Conservation (phyloP, 331 rosid genomes). For the Rhamnella rubrinervis region DNA sequence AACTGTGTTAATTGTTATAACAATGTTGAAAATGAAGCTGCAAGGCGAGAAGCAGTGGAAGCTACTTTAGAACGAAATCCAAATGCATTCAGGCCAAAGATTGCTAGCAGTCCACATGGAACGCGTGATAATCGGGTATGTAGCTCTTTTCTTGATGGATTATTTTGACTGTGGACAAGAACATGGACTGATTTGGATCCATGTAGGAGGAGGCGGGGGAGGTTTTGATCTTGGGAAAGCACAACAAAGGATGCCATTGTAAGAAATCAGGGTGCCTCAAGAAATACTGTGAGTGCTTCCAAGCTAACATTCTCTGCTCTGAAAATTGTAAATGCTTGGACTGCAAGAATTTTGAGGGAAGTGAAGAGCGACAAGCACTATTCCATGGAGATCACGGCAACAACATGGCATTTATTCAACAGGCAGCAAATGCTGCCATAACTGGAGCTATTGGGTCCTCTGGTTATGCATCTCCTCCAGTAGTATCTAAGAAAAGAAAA, state of each 20-base stretch:
- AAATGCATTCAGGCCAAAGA: conserved; percentile 95
- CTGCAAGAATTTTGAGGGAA: conserved; percentile 98
- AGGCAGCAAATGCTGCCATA: conserved; percentile 98
- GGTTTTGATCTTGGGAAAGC: conserved; percentile 75
- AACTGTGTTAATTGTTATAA: conserved; percentile 91
- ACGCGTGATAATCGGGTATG: conserved; percentile 67
- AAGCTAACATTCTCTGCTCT: conserved; percentile 97
- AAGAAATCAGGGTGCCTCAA: conserved; percentile 92
- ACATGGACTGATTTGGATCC: conserved; percentile 28
- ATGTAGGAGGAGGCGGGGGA: conserved; percentile 91
- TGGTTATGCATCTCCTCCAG: conserved; percentile 73
- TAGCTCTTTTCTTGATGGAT: conserved; percentile 18
- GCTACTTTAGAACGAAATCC: conserved; percentile 98
- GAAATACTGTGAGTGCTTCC: conserved; percentile 94
- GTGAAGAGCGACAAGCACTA: conserved; percentile 94
- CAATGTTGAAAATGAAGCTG: conserved; percentile 90
- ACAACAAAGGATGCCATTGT: conserved; percentile 97
- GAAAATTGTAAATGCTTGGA: conserved; percentile 96
- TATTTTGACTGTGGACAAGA: conserved; percentile 7
- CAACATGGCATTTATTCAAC: conserved; percentile 72
- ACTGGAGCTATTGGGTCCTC: conserved; percentile 97
- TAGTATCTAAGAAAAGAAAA: conserved; percentile 67
- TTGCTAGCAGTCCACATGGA: conserved; percentile 97
- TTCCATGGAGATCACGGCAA: conserved; percentile 80
- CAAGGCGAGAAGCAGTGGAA: conserved; percentile 89